Conservation (phyloP, 441 rosid species). For the Francoa sonchifolia region DNA sequence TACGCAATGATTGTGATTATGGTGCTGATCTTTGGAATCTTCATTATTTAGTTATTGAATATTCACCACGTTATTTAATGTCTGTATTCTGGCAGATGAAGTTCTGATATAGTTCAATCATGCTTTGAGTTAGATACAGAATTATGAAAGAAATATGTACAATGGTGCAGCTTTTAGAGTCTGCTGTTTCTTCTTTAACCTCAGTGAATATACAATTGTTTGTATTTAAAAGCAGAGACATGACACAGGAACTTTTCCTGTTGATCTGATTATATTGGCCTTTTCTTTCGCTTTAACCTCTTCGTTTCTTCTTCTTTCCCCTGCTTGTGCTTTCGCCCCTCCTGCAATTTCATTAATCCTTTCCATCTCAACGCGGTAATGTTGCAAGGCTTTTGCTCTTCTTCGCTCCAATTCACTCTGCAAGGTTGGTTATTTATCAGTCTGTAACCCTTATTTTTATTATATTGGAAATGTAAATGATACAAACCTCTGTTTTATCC, state of each 20-base stretch:
- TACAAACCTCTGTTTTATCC: constrained; percentile 47
- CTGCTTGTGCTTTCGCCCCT: constrained; percentile 53
- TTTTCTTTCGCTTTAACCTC: constrained; percentile 45
- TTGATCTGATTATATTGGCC: constrained; percentile 42
- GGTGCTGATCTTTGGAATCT: too few relatives aligned
- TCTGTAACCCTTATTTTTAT: background rate
- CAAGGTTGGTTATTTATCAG: constrained; percentile 9
- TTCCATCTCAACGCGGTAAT: constrained; percentile 29
- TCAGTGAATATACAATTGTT: background rate
- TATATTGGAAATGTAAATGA: background rate
- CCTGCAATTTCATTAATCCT: constrained; percentile 33
- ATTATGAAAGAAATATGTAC: constrained; percentile 5
- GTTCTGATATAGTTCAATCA: too few relatives aligned
- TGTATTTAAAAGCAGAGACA: constrained; percentile 48
- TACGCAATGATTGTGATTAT: too few relatives aligned
- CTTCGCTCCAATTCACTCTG: constrained; percentile 33
- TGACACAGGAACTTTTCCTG: constrained; percentile 33
- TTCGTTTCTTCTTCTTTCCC: constrained; percentile 34
- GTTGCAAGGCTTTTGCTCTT: constrained; percentile 31
- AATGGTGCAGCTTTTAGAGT: constrained; percentile 7
- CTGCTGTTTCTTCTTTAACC: background rate
- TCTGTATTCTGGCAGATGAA: too few relatives aligned
- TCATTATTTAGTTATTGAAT: too few relatives aligned
- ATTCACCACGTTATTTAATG: too few relatives aligned
- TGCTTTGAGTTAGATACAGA: constrained; percentile 5